Base-by-base conservation (phyloP, 2,329 filamentous ascomycete species). In the Colletotrichum eremochloae region DNA sequence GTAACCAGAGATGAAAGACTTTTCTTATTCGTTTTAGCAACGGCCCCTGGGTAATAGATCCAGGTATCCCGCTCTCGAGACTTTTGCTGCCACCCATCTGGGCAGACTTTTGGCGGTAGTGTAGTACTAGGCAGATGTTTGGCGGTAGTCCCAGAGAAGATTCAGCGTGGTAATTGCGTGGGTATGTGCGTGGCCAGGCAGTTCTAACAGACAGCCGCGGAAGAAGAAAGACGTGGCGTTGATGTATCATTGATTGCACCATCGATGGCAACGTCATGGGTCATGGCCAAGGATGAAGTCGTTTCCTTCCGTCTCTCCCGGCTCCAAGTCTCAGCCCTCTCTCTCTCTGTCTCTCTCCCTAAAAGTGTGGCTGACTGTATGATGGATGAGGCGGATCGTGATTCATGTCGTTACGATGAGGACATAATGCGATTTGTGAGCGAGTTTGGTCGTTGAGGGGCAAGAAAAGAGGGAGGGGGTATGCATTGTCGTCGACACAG, bases 201-300 rank as follows among this genome's bases (percentile, higher is more conserved):
- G 38, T 40, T 40, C 31, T 48, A 48, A 57, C 40, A n/a, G 38
- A 38, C 62, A 66, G 55, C 38, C 29, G 65, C 38, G 38, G 33
- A 63, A 68, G 57, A 68, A 68, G 58, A 58, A 72, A 62, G 33
- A 31, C 20, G 60, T 64, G 69, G 65, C 69, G 65, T 60, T 29
- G 53, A 72, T 68, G 69, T 44, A 63, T 38, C 52, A 68, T 71
- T 58, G 50, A 68, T 71, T 58, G 57, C 69, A 60, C 69, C 69
- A 71, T 68, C 58, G n/a, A 20, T 60, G 58, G 57, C 33, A 15
- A 57, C 20, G 64, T 58, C 53, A 44, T 57, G 53, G 42, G 31
- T 38, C 55, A 29, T 48, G 56, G 68, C 24, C 40, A 24, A 50
- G 55, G 55, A 29, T 50, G 58, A 53, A 33, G 29, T 53, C 29